These are phyloP conservation scores for Rutstroemia sydowiana DNA, from an alignment of 2,329 filamentous ascomycete species.

Conservation along the genomic window DNA sequence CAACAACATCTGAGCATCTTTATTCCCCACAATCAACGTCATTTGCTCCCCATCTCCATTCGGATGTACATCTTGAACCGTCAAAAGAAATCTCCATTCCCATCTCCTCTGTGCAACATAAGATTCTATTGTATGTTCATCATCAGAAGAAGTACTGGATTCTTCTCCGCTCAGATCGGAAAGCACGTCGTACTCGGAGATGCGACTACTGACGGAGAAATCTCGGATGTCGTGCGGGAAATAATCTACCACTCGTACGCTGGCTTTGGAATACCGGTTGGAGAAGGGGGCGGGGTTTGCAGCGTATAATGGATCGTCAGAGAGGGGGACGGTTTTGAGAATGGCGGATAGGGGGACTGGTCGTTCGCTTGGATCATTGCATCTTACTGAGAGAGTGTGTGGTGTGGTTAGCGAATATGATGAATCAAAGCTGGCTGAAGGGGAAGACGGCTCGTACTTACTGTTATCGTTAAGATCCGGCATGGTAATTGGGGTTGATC, in stretches of 20 bases:
- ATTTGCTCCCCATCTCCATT: slow-evolving; percentile 39
- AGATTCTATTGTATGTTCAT: slow-evolving; percentile 11
- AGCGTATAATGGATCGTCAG: slow-evolving; percentile 11
- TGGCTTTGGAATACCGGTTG: slow-evolving; percentile 61
- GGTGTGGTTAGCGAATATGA: slow-evolving; percentile 9
- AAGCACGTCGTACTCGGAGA: slow-evolving; percentile 42
- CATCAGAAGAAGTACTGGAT: slow-evolving; percentile 23
- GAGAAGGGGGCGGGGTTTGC: slow-evolving; percentile 57
- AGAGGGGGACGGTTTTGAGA: background rate
- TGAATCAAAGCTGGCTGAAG: no score
- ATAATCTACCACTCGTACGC: slow-evolving; percentile 77
- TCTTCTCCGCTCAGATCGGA: slow-evolving; percentile 35
- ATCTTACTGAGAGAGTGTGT: slow-evolving; percentile 36
- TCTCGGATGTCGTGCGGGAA: slow-evolving; percentile 62
- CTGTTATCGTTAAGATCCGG: slow-evolving; percentile 32
- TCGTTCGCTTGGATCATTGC: slow-evolving; percentile 14
- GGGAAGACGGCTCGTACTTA: slow-evolving; percentile 10
- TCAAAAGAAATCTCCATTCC: slow-evolving; percentile 79
- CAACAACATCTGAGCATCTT: slow-evolving; percentile 48
- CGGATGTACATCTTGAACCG: slow-evolving; percentile 61
- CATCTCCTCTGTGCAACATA: slow-evolving; percentile 37
- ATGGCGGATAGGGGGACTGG: slow-evolving; percentile 1
- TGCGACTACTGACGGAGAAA: slow-evolving; percentile 50
- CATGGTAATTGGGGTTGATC: slow-evolving; percentile 6
- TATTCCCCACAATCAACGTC: slow-evolving; percentile 61